phyloP scores from a whole-genome alignment of 2,329 filamentous ascomycete species.

The Beauveria brongniartii region DNA sequence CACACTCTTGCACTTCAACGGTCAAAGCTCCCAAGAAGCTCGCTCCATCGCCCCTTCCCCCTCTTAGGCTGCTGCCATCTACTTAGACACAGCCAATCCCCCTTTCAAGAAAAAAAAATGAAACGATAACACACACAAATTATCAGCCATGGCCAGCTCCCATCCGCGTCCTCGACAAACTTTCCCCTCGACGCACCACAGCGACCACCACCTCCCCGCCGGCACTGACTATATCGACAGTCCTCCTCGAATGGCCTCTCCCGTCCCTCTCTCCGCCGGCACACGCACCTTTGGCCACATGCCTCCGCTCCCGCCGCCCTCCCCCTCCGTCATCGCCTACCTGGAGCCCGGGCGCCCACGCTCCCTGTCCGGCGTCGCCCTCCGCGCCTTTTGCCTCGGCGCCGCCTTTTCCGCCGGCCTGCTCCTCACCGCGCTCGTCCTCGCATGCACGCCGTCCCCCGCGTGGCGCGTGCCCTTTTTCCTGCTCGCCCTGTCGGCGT shows the following conservation, averaged over 20 bases:
- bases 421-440: slow-evolving; percentile 22
- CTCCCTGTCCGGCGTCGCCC: slow-evolving; percentile 51
- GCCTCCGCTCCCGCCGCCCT: slow-evolving; percentile 14
- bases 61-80: no score
- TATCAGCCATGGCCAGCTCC: not conserved
- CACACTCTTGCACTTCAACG: no score
- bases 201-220: not conserved
- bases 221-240: not conserved
- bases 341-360: slow-evolving; percentile 38
- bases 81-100: no score
- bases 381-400: slow-evolving; percentile 49
- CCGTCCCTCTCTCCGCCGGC: not conserved
- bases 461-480: slow-evolving; percentile 61
- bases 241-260: not conserved
- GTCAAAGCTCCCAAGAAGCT: no score
- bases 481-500: slow-evolving; percentile 59
- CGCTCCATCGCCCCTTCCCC: no score
- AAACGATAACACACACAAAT: not conserved
- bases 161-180: not conserved
- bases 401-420: slow-evolving; percentile 30
- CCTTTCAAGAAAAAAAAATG: not conserved
- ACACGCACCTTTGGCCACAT: not conserved
- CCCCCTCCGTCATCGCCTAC: slow-evolving; percentile 20
- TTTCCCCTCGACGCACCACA: not conserved
- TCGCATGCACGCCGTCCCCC: slow-evolving; percentile 33